Base-by-base conservation (phyloP, 78 protist genomes). In the Dictyostelium purpureum region DNA sequence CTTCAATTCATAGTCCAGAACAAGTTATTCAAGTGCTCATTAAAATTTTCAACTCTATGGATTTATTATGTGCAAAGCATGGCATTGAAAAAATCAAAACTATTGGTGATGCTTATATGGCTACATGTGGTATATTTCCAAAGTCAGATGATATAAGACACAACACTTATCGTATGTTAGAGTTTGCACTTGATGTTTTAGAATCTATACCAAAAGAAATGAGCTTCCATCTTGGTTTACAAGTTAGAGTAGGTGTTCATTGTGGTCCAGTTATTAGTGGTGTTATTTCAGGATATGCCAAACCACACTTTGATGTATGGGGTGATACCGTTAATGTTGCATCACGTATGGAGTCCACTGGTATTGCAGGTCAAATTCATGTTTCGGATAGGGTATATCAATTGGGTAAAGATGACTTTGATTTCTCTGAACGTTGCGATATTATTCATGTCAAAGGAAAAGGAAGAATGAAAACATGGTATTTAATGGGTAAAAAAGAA, bases 271-370 rank as follows among this genome's bases (percentile, higher is more conserved):
- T 96, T 18, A 89, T 96, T 28, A 94, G 96, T 0, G 98, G 98
- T 38, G 95, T 94, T 1, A 95, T 96, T 40, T 83, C 91, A 2
- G 37, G 40, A 14, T 59, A 59, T 31, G 38, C 69, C 2, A 59
- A 59, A 12, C 69, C 69, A 0, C 94, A 82, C 12, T 96, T 87
- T 59, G 98, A 96, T 69, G 65, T 95, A 5, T 97, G 96, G 96
- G 98, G 98, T 28, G 96, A 95, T 45, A 77, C 97, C 0, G 96
- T 95, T n/a, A 95, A 95, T 89, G 90, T 88, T 1, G 97, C 96
- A 9, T 66, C 89, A 0, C 76, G 97, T 7, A 80, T 96, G 96
- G 94, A 94, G 28, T 63, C 87, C 0, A 89, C 87, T 14, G 95
- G 97, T 24, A 51, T 82, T 2, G 73, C 94, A 4, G 91, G 95